Conservation (phyloP, 139 green algal genomes). For the Ettlia oleoabundans region DNA sequence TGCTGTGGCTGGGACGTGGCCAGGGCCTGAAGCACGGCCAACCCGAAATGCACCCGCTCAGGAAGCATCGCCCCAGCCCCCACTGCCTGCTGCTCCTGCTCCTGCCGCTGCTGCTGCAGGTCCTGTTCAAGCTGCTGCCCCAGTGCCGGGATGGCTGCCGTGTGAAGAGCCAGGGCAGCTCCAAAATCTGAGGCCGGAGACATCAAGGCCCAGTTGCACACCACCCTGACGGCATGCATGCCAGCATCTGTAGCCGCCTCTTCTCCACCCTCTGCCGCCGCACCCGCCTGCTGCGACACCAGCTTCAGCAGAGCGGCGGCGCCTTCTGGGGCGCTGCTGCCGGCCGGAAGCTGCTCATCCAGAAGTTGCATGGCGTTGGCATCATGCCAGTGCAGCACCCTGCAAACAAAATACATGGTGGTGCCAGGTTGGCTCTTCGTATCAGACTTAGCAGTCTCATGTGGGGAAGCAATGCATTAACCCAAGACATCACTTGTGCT, state of each 20-base stretch:
- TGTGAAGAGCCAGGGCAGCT: background rate
- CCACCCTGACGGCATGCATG: background rate
- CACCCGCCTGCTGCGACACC: slow-evolving; percentile 1
- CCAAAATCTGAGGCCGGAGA: slow-evolving; percentile 18
- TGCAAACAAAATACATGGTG: background rate
- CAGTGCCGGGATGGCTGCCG: too few relatives aligned
- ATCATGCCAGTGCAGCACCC: slow-evolving; percentile 26
- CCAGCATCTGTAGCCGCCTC: background rate
- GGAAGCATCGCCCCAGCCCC: background rate
- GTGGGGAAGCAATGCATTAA: too few relatives aligned
- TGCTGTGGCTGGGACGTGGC: background rate
- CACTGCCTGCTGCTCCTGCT: background rate
- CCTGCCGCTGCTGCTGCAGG: background rate
- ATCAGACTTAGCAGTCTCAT: too few relatives aligned
- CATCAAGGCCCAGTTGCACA: slow-evolving; percentile 6
- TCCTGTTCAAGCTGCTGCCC: background rate
- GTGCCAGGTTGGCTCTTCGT: background rate
- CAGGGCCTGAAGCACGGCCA: slow-evolving; percentile 4
- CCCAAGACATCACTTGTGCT: background rate
- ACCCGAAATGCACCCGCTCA: slow-evolving; percentile 14
- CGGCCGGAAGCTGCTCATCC: background rate
- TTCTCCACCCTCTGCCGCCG: background rate
- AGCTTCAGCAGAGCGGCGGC: background rate
- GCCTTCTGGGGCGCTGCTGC: slow-evolving; percentile 1
- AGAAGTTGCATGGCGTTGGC: slow-evolving; percentile 27